phyloP scores from a whole-genome alignment of 345 rosid genomes.

The Barbarea vulgaris region DNA sequence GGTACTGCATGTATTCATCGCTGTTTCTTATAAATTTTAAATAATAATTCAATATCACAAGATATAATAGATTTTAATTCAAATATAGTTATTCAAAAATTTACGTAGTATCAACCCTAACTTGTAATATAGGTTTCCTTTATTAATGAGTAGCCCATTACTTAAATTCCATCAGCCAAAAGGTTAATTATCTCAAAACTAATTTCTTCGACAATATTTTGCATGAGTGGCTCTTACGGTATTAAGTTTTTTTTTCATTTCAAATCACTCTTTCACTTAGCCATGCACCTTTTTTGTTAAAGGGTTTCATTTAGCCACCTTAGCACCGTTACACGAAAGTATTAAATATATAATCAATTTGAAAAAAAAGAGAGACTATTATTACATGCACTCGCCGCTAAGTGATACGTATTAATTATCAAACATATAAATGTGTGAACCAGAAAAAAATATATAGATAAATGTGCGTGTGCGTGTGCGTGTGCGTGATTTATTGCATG shows the following conservation, averaged over 20 bases:
- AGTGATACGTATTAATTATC: conserved; percentile 9
- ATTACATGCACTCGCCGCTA: conserved; percentile 19
- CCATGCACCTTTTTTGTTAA: not conserved
- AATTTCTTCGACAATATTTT: not conserved
- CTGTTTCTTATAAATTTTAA: not conserved
- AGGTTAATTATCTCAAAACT: not conserved
- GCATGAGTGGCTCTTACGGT: not conserved
- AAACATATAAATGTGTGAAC: not conserved
- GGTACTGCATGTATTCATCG: no score
- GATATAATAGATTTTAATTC: not conserved
- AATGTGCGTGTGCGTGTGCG: conserved; percentile 1
- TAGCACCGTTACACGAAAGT: not conserved
- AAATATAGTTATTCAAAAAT: not conserved
- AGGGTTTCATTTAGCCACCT: not conserved
- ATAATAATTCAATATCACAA: not conserved
- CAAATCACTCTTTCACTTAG: not conserved
- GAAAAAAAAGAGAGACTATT: conserved; percentile 6
- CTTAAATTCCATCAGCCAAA: not conserved
- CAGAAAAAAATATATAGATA: not conserved
- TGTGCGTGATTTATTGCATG: conserved; percentile 1
- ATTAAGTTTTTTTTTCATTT: not conserved
- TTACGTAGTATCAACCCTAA: not conserved
- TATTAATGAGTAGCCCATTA: not conserved
- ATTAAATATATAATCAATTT: not conserved
- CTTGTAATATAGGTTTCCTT: not conserved